Evolutionary conservation across 805 yeast genomes (phyloP), one percentile per base, ranked within the genome.

Genomic region (Helenozyma baotianmanensis): DNA sequence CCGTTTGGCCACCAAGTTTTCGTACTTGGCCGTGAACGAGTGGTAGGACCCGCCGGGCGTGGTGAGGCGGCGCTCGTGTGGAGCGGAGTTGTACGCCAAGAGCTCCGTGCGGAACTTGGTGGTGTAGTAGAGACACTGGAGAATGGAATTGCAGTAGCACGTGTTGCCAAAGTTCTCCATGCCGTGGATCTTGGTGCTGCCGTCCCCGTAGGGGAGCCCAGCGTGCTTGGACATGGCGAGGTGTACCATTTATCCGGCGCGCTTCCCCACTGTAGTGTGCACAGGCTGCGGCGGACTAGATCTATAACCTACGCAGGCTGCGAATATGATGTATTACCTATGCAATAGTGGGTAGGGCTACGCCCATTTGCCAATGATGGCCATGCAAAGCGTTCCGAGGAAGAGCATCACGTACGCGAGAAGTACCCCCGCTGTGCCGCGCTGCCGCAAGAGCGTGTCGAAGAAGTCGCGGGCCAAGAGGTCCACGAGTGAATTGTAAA

Each of bases 71-170:
- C 54, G 53, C 10, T 60, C 65, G 40, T 63, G 72, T 5, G 51
- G 45, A 2, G 52, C 43, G 6, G 30, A 29, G 21, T 57, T 58
- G 41, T 66, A 64, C n/a, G 44, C 35, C 9, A 61, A 38, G 17
- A 66, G 68, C 32, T 63, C 58, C 30, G 78, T 54, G 2, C 97
- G 72, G 50, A 92, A 87, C 18, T 71, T 72, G 16, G 73, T 70
- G 3, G 90, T 72, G 60, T 83, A 80, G 64, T 76, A 90, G 8
- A 90, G 70, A 45, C 95, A 86, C 56, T 92, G 98, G 15, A 92
- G 62, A 19, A 92, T 84, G 8, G 96, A 86, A 49, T 92, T 92
- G 59, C 95, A 85, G 62, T 90, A 90, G 62, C 97, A 92, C 0
- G 97, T 88, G 54, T 88, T 82, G 2, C 95, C 95, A 49, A 82